phyloP scores from a whole-genome alignment of 371 early-diverging fungal genomes.

The Mucor sp. region DNA sequence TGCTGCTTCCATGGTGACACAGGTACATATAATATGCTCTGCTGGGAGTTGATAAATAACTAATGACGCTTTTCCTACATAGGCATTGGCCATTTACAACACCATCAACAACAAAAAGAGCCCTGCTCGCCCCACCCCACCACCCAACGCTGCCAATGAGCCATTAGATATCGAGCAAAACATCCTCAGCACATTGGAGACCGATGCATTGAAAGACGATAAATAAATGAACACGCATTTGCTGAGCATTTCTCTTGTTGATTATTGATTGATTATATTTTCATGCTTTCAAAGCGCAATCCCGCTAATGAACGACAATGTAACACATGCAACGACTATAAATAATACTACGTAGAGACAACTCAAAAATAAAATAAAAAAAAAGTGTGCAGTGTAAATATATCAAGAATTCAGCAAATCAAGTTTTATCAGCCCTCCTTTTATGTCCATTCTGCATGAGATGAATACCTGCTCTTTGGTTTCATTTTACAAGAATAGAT shows the following conservation, averaged over 20 bases:
- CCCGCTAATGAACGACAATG: slow-evolving; percentile 14
- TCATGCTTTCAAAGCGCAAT: not conserved
- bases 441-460: not conserved
- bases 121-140: not conserved
- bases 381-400: not conserved
- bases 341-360: not conserved
- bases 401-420: not conserved
- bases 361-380: not conserved
- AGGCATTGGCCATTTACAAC: slow-evolving; percentile 59
- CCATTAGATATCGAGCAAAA: not conserved
- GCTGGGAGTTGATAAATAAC: too few species aligned
- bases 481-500: not conserved
- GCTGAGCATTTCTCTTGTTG: not conserved
- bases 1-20: slow-evolving; percentile 82
- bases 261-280: not conserved
- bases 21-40: too few species aligned
- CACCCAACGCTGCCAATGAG: not conserved
- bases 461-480: not conserved
- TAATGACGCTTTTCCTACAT: not conserved
- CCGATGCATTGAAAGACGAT: not conserved
- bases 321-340: slow-evolving; percentile 2
- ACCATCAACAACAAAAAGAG: slow-evolving; percentile 48
- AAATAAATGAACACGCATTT: not conserved
- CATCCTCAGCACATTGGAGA: not conserved
- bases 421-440: slow-evolving; percentile 1